Percentiles rank a stretch among this genome's conserved stretches.
Evolutionary conservation across 2,329 filamentous ascomycete genomes (phyloP).

Genomic region (Aspergillus calidoustus): DNA sequence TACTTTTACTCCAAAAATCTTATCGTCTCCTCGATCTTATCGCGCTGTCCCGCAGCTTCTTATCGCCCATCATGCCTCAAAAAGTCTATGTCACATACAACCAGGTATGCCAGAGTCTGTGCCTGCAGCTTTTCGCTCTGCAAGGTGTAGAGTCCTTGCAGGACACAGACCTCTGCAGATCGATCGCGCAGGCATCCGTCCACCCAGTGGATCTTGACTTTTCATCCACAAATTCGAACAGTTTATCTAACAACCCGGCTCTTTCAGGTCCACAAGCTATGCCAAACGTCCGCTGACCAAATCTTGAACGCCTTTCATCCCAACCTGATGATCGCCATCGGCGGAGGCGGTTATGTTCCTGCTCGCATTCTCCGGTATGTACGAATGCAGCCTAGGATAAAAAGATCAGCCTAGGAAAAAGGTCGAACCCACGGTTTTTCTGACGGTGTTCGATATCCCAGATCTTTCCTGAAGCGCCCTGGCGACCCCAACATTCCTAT

Average conservation of each 20-base stretch:
- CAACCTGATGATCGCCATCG: conserved; percentile 97
- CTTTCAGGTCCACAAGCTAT: conserved; percentile 90
- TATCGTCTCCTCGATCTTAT: conserved; percentile 3
- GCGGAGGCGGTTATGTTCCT: conserved; percentile 94
- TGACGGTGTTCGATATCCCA: conserved; percentile 22
- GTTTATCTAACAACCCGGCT: conserved; percentile 21
- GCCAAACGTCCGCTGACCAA: conserved; percentile 78
- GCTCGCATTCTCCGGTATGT: conserved; percentile 84
- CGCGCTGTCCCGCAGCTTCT: not conserved
- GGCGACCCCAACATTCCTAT: conserved; percentile 95
- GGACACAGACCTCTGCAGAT: not conserved
- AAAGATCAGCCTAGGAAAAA: too few relatives aligned
- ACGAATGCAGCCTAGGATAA: not conserved
- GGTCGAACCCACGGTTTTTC: not conserved
- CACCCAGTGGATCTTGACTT: not conserved
- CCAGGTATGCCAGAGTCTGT: conserved; percentile 63
- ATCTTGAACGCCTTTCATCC: conserved; percentile 88
- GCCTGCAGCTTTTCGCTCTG: not conserved
- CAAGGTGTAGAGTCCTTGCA: not conserved
- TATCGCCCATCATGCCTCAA: conserved; percentile 68
- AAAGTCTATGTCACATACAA: conserved; percentile 93
- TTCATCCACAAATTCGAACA: not conserved
- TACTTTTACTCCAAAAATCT: not conserved
- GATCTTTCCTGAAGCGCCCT: conserved; percentile 89
- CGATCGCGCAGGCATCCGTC: not conserved